phyloP scores from a whole-genome alignment of 352 stramenopile genomes.

The Phytopythium vexans region DNA sequence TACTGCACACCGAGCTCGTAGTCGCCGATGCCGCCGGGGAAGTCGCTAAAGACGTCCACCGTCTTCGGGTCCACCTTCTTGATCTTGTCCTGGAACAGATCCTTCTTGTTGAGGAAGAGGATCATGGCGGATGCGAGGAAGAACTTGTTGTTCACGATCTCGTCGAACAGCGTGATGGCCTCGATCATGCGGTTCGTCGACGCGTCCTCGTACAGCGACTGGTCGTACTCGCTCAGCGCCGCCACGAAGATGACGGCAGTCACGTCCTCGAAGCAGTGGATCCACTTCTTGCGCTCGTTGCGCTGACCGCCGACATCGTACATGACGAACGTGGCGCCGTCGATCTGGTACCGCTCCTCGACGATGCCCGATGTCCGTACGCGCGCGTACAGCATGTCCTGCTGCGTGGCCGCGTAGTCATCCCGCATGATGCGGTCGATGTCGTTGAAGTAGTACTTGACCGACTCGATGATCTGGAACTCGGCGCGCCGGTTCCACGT shows the following conservation, averaged over 20 bases:
- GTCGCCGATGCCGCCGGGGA: constrained; percentile 74
- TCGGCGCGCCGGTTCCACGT: constrained; percentile 90
- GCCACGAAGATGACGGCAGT: constrained; percentile 97
- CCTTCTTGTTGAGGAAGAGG: constrained; percentile 97
- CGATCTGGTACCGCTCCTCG: constrained; percentile 94
- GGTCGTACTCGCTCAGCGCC: constrained; percentile 94
- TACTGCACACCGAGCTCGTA: constrained; percentile 89
- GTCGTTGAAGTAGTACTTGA: constrained; percentile 97
- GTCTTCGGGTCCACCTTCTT: constrained; percentile 91
- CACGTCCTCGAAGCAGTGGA: constrained; percentile 97
- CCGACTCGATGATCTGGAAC: constrained; percentile 96
- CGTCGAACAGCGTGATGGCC: constrained; percentile 92
- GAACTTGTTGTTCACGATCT: constrained; percentile 95
- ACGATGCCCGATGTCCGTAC: constrained; percentile 95
- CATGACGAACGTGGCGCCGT: constrained; percentile 95
- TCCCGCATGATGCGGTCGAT: constrained; percentile 92
- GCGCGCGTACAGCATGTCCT: constrained; percentile 96
- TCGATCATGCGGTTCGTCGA: constrained; percentile 95
- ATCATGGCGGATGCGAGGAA: constrained; percentile 94
- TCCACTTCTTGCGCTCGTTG: constrained; percentile 97
- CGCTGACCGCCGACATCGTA: constrained; percentile 96
- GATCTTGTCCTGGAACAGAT: constrained; percentile 97
- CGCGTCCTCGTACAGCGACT: constrained; percentile 93
- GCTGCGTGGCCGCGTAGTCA: constrained; percentile 91
- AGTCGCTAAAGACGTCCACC: constrained; percentile 90